Evolutionary conservation across 108 stramenopile species (phyloP).

Genomic region (Cyclostephanos invisitatus): DNA sequence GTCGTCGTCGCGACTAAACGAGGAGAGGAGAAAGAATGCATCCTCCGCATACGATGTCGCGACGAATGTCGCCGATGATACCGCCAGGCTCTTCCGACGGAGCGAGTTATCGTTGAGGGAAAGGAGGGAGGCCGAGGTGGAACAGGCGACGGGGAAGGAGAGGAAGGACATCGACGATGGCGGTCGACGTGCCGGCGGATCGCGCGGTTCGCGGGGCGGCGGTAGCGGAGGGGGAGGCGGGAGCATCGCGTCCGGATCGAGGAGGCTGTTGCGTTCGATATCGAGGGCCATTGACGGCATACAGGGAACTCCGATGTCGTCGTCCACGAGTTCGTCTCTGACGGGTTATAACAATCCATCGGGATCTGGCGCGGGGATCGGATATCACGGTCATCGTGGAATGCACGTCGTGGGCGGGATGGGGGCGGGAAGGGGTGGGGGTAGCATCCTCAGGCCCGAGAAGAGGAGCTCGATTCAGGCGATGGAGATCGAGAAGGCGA

Average conservation of each 20-base stretch:
- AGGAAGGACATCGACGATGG: neutral
- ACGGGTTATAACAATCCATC: neutral
- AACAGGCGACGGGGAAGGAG: neutral
- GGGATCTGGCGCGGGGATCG: no score
- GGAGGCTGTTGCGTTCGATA: conserved; percentile 1
- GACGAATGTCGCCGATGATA: conserved; percentile 30
- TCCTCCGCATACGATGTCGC: conserved; percentile 4
- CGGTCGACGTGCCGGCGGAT: neutral
- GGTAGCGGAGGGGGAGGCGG: neutral
- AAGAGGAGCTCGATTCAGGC: conserved; percentile 77
- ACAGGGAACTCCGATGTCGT: conserved; percentile 3
- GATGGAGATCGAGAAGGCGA: conserved; percentile 84
- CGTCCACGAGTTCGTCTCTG: neutral
- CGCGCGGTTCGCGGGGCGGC: neutral
- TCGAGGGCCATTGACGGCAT: conserved; percentile 9
- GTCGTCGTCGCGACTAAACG: conserved; percentile 9
- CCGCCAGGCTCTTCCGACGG: conserved; percentile 44
- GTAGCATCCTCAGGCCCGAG: conserved; percentile 33
- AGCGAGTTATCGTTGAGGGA: conserved; percentile 26
- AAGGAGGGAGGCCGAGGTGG: neutral
- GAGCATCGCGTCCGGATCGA: neutral
- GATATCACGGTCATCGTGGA: no score
- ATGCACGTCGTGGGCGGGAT: neutral
- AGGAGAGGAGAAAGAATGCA: neutral
- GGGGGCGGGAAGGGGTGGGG: neutral